Evolutionary conservation across 202 grass and related monocot species (phyloP).

Genomic region (Musa balbisiana): DNA sequence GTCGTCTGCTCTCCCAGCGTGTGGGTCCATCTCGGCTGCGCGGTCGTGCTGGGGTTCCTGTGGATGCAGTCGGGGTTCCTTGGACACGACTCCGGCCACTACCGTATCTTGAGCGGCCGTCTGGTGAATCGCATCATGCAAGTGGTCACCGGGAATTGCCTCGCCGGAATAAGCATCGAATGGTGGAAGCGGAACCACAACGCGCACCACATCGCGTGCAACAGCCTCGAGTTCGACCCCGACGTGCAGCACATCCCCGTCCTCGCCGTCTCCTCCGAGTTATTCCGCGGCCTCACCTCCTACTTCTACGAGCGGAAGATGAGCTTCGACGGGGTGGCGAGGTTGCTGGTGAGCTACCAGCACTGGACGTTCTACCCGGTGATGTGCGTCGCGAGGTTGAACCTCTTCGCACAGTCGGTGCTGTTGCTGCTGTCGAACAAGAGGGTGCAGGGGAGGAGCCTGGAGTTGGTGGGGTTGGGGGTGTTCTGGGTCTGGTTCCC

Average conservation of each 20-base stretch:
- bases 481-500: constrained; percentile 20
- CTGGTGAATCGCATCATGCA: not conserved
- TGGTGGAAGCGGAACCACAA: constrained; percentile 23
- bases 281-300: constrained; percentile 17
- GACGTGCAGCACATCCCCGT: constrained; percentile 18
- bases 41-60: constrained; percentile 8
- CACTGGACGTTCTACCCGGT: constrained; percentile 26
- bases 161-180: constrained; percentile 11
- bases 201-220: constrained; percentile 19
- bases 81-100: constrained; percentile 22
- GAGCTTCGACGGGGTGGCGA: not conserved
- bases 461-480: not conserved
- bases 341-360: constrained; percentile 19
- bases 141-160: not conserved
- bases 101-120: not conserved
- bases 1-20: not conserved
- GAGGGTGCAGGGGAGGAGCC: not conserved
- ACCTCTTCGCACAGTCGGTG: constrained; percentile 11
- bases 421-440: constrained; percentile 1
- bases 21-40: not conserved
- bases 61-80: constrained; percentile 17
- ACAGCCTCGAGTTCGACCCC: constrained; percentile 19
- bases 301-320: not conserved
- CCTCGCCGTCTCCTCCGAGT: constrained; percentile 14
- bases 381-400: constrained; percentile 7